phyloP scores from a whole-genome alignment of 257 asterid genomes.

The Cruciata laevipes region DNA sequence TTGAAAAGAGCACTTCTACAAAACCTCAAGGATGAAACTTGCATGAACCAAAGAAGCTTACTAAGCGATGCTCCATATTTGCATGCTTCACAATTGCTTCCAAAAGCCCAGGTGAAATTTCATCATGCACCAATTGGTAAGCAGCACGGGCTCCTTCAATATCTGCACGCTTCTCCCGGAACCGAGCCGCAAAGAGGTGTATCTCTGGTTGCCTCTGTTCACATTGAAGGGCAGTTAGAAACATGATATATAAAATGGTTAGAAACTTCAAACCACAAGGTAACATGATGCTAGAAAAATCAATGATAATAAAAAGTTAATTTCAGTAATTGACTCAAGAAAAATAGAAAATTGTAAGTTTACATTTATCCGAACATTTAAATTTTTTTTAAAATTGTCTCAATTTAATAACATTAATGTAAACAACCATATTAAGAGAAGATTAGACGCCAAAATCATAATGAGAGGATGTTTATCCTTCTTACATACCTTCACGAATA shows the following conservation, averaged over 20 bases:
- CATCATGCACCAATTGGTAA: slow-evolving; percentile 86
- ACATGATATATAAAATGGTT: neutral
- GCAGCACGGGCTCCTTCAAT: slow-evolving; percentile 86
- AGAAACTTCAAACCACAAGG: neutral
- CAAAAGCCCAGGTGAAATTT: slow-evolving; percentile 90
- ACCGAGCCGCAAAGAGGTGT: slow-evolving; percentile 87
- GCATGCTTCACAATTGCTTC: slow-evolving; percentile 95
- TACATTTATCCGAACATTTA: neutral
- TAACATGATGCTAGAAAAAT: neutral
- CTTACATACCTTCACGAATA: slow-evolving; percentile 73
- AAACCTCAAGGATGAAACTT: neutral
- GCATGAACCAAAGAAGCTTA: slow-evolving; percentile 27
- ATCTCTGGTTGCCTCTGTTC: slow-evolving; percentile 95
- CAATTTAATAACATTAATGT: neutral
- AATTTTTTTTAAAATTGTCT: neutral
- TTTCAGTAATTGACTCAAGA: neutral
- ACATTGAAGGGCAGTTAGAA: slow-evolving; percentile 8
- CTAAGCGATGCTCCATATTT: slow-evolving; percentile 88
- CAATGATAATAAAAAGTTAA: neutral
- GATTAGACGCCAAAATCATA: neutral
- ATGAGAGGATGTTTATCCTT: neutral
- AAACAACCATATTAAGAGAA: neutral
- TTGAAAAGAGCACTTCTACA: neutral
- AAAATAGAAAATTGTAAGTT: neutral
- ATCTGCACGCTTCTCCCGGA: slow-evolving; percentile 80